Base-by-base conservation (phyloP, 768 basidiomycete species). In the Pisolithus marmoratus region DNA sequence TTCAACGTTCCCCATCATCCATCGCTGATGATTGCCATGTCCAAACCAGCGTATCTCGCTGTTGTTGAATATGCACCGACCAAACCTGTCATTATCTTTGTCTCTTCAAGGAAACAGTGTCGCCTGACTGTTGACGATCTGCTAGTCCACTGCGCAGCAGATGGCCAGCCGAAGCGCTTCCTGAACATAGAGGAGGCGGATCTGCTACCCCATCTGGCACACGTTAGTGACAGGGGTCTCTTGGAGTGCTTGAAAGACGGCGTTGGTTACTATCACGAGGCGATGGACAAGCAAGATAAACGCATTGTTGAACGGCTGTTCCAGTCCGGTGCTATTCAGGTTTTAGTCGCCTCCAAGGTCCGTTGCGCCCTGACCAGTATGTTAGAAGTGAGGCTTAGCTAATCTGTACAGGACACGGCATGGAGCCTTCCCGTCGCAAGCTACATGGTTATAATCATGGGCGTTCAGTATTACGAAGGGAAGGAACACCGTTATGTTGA, bases 371-470 rank as follows among this genome's bases (percentile, higher is more conserved):
- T 2, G 19, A 36, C 45, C 12, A 11, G 15, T 11, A n/a, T 4
- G 1, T 1, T 3, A 22, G 27, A 29, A 46, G n/a, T 29, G 4
- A 34, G 34, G 14, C 34, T 24, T 49, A 1, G 47, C 31, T 56
- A 0, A 48, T 15, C 36, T 12, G 26, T 38, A 22, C 46, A 94
- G 90, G 96, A 98, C 59, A 93, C 90, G 0, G 91, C 94, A 0
- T 99, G 96, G 96, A 92, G 84, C 62, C 75, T 99, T 7, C 94
- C 96, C 0, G 84, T 96, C 17, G 83, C 92, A 0, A 85, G 90
- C 53, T 94, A 96, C 69, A 96, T 98, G 92, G 94, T 97, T 40
- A 85, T 99, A 65, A 92, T 99, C 60, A 97, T 98, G 94, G 95
- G 95, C n/a, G 94, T 97, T 1, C 96, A 99, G 63, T 87, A 71